These are phyloP conservation scores for Aureobasidium vineae DNA, from an alignment of 2,329 filamentous ascomycete genomes.

Conservation along the genomic window DNA sequence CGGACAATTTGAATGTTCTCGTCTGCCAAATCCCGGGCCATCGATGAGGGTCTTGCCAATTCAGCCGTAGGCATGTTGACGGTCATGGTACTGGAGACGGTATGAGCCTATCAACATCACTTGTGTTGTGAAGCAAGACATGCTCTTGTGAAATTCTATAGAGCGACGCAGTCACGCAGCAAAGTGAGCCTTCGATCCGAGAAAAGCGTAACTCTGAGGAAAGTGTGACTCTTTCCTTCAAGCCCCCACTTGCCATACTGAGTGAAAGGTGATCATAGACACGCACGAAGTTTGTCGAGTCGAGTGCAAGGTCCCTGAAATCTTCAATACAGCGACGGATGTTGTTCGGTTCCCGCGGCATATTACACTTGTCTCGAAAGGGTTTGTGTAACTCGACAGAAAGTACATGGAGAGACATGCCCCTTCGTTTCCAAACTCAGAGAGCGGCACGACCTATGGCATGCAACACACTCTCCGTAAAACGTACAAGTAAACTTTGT, in stretches of 20 bases:
- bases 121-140: neutral
- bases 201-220: neutral
- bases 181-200: neutral
- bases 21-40: neutral
- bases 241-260: neutral
- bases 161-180: neutral
- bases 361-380: neutral
- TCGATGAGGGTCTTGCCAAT: neutral
- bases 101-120: neutral
- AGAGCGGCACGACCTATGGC: neutral
- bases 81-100: neutral
- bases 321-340: neutral
- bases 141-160: neutral
- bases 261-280: neutral
- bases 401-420: neutral
- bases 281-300: neutral
- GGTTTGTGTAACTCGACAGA: neutral
- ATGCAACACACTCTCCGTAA: neutral
- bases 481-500: neutral
- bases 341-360: neutral
- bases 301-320: neutral
- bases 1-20: neutral
- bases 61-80: neutral
- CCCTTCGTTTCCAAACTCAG: neutral
- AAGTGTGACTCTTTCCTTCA: neutral